Base-by-base conservation (phyloP, 1,284 basidiomycete species). In the Leccinum pachyderme region DNA sequence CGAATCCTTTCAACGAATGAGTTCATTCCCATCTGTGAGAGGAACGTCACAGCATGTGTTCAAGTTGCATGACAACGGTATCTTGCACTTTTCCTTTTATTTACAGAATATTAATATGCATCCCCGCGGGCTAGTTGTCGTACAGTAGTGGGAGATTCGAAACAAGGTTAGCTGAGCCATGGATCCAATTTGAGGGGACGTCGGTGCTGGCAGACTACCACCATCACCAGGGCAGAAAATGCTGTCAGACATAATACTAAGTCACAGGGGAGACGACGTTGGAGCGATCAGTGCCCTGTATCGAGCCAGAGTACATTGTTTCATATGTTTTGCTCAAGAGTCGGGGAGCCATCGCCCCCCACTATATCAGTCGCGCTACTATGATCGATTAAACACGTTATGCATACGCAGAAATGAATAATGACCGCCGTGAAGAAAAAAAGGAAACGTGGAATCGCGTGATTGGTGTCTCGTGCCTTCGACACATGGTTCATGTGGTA, bases 51-150 rank as follows among this genome's bases (percentile, higher is more conserved):
- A 18, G 47, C 33, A 29, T 52, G 27, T 29, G 32, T 28, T 18
- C 18, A 18, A 18, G 52, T 51, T 37, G 45, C 62, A 55, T 66
- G 50, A 56, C 62, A 28, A 63, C 54, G 27, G 65, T 61, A 33
- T 51, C 55, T 61, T 41, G 22, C 15, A 5, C n/a, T 43, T 43
- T 41, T 22, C 5, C 12, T 22, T 41, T 24, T 43, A 6, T 43
- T 13, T 47, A 46, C 57, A 54, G 11, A 11, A 25, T 12, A 24
- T 22, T 27, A 37, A 37, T 25, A 44, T 39, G 49, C 49, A 44
- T 49, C 49, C 48, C 63, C 63, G 58, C 52, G 55, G 58, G 4
- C 7, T n/a, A 4, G 22, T 37, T 37, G 28, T 37, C 47, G 12
- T 13, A 18, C 18, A 18, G 18, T 18, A 39, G 25, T 29, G 35